These are phyloP conservation scores for Blastomyces gilchristii DNA, from an alignment of 2,329 filamentous ascomycete genomes.

Conservation along the genomic window DNA sequence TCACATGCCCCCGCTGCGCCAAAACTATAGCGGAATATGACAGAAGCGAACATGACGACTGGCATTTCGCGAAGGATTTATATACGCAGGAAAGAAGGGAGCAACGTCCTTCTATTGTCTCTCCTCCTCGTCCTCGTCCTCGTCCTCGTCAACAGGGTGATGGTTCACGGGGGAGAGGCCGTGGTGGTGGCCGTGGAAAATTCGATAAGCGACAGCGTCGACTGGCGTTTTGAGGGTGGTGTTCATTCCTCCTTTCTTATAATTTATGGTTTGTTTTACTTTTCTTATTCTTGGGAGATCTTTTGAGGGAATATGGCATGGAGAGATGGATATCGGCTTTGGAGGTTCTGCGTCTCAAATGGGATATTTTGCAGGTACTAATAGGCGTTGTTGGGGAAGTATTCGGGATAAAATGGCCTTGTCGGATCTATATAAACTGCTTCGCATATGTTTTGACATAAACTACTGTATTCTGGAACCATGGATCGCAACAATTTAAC, in stretches of 20 bases:
- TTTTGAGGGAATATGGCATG: not conserved
- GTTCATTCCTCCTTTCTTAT: not conserved
- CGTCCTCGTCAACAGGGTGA: not conserved
- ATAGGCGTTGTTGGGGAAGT: not conserved
- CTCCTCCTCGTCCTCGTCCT: not conserved
- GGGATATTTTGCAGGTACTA: not conserved
- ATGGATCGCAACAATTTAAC: too few species aligned
- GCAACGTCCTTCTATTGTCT: not conserved
- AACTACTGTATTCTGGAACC: too few species aligned
- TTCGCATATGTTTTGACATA: too few species aligned
- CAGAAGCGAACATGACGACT: conserved; percentile 73
- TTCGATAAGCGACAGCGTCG: conserved; percentile 14
- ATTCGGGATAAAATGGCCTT: not conserved
- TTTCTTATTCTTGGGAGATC: not conserved
- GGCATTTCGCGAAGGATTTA: conserved; percentile 86
- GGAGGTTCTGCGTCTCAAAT: not conserved
- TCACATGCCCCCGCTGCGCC: conserved; percentile 57
- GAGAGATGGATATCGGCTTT: not conserved
- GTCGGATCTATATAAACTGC: not conserved
- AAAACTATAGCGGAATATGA: conserved; percentile 48
- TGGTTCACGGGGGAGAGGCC: not conserved
- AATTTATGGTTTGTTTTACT: not conserved
- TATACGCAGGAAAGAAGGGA: conserved; percentile 10
- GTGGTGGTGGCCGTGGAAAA: conserved; percentile 1
- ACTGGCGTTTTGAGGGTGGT: conserved; percentile 12